phyloP scores from a whole-genome alignment of 768 basidiomycete genomes.

The Amyloporia xantha region DNA sequence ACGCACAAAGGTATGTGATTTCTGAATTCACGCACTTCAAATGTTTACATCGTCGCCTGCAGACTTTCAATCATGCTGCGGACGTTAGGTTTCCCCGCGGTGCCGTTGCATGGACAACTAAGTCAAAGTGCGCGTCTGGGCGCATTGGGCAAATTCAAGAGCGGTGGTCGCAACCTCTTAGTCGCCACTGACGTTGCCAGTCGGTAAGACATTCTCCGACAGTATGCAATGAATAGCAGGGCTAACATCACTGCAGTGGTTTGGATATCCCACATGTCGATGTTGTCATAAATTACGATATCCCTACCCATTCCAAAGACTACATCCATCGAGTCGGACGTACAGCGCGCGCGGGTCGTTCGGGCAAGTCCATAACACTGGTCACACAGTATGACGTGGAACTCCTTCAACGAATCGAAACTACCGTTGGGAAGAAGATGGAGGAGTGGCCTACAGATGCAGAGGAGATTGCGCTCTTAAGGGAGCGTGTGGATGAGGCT shows the following conservation, averaged over 20 bases:
- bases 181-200: conserved; percentile 97
- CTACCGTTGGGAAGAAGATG: conserved; percentile 89
- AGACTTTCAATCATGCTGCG: conserved; percentile 87
- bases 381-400: conserved; percentile 99
- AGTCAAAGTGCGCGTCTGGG: conserved; percentile 91
- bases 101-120: conserved; percentile 93
- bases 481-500: conserved; percentile 88
- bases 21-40: background rate
- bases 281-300: conserved; percentile 95
- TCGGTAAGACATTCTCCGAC: conserved; percentile 43
- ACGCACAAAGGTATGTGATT: conserved; percentile 68
- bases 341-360: conserved; percentile 95
- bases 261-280: conserved; percentile 96
- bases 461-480: conserved; percentile 81
- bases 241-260: conserved; percentile 43
- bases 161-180: conserved; percentile 82
- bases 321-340: conserved; percentile 98
- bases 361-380: conserved; percentile 95
- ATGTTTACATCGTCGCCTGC: background rate
- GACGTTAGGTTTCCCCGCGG: conserved; percentile 87
- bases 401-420: conserved; percentile 89
- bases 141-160: conserved; percentile 91
- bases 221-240: background rate
- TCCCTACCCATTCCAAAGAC: conserved; percentile 97
- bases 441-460: conserved; percentile 80